Conservation (phyloP, 1,284 basidiomycete species). For the Lentinula novae-zelandiae region DNA sequence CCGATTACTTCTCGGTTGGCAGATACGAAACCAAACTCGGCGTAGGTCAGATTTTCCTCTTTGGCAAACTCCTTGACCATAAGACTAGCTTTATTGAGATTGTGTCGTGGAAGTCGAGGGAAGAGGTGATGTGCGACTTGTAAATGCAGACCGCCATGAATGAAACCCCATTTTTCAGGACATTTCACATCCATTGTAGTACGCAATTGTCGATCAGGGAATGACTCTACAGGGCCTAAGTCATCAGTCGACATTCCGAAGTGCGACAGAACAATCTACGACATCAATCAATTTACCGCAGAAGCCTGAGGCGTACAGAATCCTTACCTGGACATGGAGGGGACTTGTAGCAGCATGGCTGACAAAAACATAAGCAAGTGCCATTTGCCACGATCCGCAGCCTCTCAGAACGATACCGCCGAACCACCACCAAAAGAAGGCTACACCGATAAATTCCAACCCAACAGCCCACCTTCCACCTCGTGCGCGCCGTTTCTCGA, state of each 20-base stretch:
- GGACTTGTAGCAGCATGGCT: conserved; percentile 83
- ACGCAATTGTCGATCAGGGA: conserved; percentile 89
- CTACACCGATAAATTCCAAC: conserved; percentile 66
- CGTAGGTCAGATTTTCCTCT: conserved; percentile 83
- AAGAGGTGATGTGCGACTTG: conserved; percentile 88
- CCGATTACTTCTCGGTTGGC: conserved; percentile 80
- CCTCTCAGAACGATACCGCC: conserved; percentile 52
- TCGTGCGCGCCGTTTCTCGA: conserved; percentile 52
- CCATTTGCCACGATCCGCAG: conserved; percentile 65
- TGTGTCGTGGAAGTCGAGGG: conserved; percentile 93
- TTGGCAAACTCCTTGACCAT: conserved; percentile 85
- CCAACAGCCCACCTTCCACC: conserved; percentile 72
- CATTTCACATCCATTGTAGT: conserved; percentile 97
- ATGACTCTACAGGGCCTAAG: conserved; percentile 88
- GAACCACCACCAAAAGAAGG: conserved; percentile 84
- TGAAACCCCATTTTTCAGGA: conserved; percentile 69
- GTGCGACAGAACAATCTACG: conserved; percentile 94
- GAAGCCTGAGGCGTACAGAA: conserved; percentile 1
- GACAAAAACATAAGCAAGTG: conserved; percentile 69
- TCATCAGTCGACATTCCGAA: conserved; percentile 95
- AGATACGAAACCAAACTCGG: conserved; percentile 85
- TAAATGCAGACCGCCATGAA: conserved; percentile 92
- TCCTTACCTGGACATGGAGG: conserved; percentile 74
- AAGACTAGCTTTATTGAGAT: conserved; percentile 76
- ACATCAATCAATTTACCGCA: conserved; percentile 1